Base-by-base conservation (phyloP, 768 basidiomycete species). In the Boletus insuetus region DNA sequence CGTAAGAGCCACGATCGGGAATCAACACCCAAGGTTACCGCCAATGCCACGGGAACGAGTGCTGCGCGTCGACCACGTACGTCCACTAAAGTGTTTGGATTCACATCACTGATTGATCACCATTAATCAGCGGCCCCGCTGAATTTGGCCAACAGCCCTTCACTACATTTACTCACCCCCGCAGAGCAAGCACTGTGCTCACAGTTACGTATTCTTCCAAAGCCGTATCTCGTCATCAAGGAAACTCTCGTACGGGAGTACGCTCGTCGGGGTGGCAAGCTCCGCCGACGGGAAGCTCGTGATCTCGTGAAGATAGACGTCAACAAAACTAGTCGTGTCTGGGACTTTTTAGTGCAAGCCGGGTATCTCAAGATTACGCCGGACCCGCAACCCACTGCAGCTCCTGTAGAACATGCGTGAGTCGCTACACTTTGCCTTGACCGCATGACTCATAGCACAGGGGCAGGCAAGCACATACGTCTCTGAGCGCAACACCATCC, bases 171-270 rank as follows among this genome's bases (percentile, higher is more conserved):
- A 10, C 88, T 99, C 61, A 90, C 92, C 2, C 80, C 85, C 12
- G 86, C 85, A 29, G 96, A 99, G 73, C 92, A 94, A 69, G 76
- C 80, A 0, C 84, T 98, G 20, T 98, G 97, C 69, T 90, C 93
- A 3, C 80, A 83, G 52, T 80, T 98, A 31, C 88, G 94, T 7
- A 94, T 99, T 54, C 79, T 97, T 19, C 96, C 97, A 1, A 92
- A 93, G 66, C 94, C 97, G 1, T 99, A 97, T 69, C 84, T 99
- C 49, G 84, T 90, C 56, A 91, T 98, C 74, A 99, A 99, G 69
- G 94, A 97, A 71, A 92, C 89, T 6, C 82, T 97, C 40, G 86
- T 99, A 31, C 84, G 94, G 32, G 96, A 98, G 75, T 97, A 93
- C 63, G 92, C 91, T 1, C 81, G 93, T 26, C 79, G 94, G 51